Percentiles rank a stretch among this genome's conserved stretches.
These are phyloP conservation scores for Paramecium primaurelia DNA, from an alignment of 73 alveolate species.

Conservation along the genomic window DNA sequence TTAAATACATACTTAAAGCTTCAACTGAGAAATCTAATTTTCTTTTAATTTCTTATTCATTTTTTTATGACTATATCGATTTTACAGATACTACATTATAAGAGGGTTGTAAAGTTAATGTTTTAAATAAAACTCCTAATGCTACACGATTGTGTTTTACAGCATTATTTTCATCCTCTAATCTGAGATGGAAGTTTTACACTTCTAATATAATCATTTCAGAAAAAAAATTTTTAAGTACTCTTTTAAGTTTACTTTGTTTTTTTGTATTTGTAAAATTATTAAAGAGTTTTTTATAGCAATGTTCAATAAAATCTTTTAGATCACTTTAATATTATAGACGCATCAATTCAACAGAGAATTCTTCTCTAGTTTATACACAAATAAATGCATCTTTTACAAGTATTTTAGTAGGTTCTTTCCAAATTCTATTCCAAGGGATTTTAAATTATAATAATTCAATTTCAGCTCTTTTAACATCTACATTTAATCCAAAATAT, in stretches of 20 bases:
- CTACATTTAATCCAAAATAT: background rate
- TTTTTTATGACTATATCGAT: background rate
- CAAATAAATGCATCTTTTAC: constrained; percentile 1
- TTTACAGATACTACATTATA: background rate
- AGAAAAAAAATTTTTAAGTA: background rate
- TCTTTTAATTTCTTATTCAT: background rate
- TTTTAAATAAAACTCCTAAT: background rate
- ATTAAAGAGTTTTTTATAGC: background rate
- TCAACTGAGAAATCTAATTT: background rate
- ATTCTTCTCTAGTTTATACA: background rate
- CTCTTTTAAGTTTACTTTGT: background rate
- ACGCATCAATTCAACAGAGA: background rate
- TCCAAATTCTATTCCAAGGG: constrained; percentile 44
- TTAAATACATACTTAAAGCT: background rate
- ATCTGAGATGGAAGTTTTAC: background rate
- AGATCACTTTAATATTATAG: background rate
- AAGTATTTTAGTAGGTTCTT: background rate
- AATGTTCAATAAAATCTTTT: background rate
- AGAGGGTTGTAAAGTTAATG: background rate
- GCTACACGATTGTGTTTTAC: background rate
- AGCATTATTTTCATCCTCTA: background rate
- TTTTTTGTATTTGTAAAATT: background rate
- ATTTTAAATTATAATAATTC: background rate
- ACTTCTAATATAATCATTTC: constrained; percentile 3
- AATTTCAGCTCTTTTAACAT: background rate